Conservation (phyloP, 352 stramenopile genomes). For the Peronosclerospora sorghi region DNA sequence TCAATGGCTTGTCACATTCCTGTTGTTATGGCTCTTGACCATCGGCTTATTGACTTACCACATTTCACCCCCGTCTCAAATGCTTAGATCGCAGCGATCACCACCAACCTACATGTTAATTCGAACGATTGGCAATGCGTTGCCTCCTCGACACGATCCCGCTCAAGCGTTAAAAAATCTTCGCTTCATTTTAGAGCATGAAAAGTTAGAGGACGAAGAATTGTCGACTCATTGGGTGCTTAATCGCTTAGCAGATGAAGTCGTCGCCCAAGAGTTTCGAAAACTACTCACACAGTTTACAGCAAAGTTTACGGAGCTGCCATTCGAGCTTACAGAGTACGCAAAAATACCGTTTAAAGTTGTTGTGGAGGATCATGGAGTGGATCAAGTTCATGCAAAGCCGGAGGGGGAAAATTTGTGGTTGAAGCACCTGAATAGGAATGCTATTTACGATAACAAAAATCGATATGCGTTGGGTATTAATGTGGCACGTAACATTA, state of each 20-base stretch:
- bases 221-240: conserved; percentile 23
- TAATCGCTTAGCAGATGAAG: conserved; percentile 31
- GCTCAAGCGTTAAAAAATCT: conserved; percentile 30
- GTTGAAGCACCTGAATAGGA: conserved; percentile 19
- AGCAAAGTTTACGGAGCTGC: conserved; percentile 30
- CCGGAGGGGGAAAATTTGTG: conserved; percentile 17
- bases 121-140: conserved; percentile 35
- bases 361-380: conserved; percentile 27
- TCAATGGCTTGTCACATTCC: conserved; percentile 6
- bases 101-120: conserved; percentile 25
- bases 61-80: conserved; percentile 9
- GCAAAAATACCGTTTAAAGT: conserved; percentile 27
- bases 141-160: conserved; percentile 43
- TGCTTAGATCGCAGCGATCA: background rate
- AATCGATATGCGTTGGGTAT: conserved; percentile 41
- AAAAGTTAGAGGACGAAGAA: conserved; percentile 24
- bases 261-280: conserved; percentile 16
- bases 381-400: conserved; percentile 21
- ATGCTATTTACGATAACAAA: conserved; percentile 37
- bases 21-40: conserved; percentile 14
- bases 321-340: conserved; percentile 26
- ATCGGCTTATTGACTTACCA: conserved; percentile 14
- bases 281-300: conserved; percentile 26
- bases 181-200: conserved; percentile 39
- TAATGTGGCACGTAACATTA: conserved; percentile 35